These are phyloP conservation scores for Pythium vanterpoolii DNA, from an alignment of 352 stramenopile genomes.

Conservation along the genomic window DNA sequence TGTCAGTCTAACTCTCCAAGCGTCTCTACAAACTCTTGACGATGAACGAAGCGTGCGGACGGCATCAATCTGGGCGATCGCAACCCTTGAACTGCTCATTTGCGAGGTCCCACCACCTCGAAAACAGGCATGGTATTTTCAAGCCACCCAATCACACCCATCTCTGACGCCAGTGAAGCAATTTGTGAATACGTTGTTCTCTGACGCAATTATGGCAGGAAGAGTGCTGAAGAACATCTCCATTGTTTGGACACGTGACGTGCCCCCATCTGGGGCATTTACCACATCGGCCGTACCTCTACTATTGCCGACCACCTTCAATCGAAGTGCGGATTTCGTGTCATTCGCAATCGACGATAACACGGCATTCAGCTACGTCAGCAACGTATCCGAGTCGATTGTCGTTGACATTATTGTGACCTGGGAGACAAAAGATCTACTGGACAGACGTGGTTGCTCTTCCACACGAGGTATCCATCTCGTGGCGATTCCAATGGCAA, in stretches of 20 bases:
- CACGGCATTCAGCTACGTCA: conserved; percentile 3
- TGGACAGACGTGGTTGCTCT: conserved; percentile 11
- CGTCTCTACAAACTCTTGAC: neutral
- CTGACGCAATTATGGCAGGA: neutral
- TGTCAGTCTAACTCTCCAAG: conserved; percentile 11
- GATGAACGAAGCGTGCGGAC: conserved; percentile 2
- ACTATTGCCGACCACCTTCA: neutral
- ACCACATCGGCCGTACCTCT: neutral
- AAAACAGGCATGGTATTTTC: conserved; percentile 12
- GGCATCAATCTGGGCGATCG: neutral
- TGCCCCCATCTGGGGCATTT: conserved; percentile 2
- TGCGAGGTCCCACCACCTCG: conserved; percentile 14
- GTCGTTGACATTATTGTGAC: conserved; percentile 19
- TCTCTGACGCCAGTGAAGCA: neutral
- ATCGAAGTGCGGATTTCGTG: conserved; percentile 10
- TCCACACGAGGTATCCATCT: conserved; percentile 14
- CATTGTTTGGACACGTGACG: conserved; percentile 7
- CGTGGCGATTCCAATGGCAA: conserved; percentile 12
- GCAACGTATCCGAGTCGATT: conserved; percentile 1
- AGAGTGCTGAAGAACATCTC: neutral
- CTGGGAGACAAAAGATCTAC: neutral
- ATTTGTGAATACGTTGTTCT: conserved; percentile 4
- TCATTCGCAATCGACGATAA: neutral
- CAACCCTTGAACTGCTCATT: conserved; percentile 11
- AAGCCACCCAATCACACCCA: neutral